Base-by-base conservation (phyloP, 2,329 filamentous ascomycete genomes). In the Calonectria henricotiae region DNA sequence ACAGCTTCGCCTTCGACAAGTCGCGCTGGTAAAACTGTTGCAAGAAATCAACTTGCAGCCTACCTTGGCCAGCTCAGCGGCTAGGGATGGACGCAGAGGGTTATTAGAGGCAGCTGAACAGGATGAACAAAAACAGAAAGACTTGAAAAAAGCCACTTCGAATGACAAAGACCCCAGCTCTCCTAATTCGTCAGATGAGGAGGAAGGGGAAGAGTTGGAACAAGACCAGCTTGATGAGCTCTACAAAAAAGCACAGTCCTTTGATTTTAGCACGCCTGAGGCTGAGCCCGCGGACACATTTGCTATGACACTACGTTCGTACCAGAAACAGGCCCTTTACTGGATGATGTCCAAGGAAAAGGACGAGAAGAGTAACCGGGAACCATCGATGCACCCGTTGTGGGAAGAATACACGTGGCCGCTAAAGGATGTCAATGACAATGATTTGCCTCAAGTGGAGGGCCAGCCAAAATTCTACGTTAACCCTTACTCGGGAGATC, bases 321-420 rank as follows among this genome's bases (percentile, higher is more conserved):
- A 99, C 76, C 96, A 99, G 80, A 98, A 95, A 79, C 96, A 99
- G 82, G 95, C 96, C 0, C 84, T 99, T 6, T 87, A 98, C 79
- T 99, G 96, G 96, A 98, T 99, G 95, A 87, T 98, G 73, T 89
- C 91, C 5, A 98, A 98, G 80, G 96, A 99, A 80, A 96, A 91
- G 76, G 91, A 97, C 73, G 88, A 93, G 71, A 91, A 90, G 74
- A 88, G 90, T 12, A 88, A 90, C 43, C 90, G 91, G 65, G 91
- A 95, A 77, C 86, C 86, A 4, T 98, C 95, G 0, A 98, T 99
- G 94, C 95, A 99, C 82, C 96, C 96, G 0, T 82, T 99, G 0
- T 99, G 96, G 96, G 96, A 99, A 82, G 94, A 98, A 79, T 99
- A 99, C 76, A 81, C 85, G 2, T 99, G 95, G 95, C 96, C 96